Conservation (phyloP, 2,329 filamentous ascomycete genomes). For the Diplodia corticola region DNA sequence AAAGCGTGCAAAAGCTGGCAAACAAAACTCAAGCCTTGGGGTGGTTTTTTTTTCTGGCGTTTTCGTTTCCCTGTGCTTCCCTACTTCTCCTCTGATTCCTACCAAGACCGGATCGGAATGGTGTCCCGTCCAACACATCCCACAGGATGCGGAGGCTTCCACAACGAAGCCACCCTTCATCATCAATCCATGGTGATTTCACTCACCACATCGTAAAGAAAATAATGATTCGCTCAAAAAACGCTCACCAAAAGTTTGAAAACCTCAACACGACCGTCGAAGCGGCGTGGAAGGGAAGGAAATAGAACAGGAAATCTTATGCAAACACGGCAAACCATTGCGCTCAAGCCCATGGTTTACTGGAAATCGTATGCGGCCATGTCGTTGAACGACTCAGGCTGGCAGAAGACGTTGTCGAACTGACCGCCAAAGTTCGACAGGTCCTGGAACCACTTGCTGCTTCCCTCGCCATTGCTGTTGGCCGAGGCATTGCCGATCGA, state of each 20-base stretch:
- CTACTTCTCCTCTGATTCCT: not conserved
- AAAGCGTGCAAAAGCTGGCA: conserved; percentile 13
- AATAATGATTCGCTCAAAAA: conserved; percentile 7
- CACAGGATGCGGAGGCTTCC: not conserved
- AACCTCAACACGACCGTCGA: conserved; percentile 16
- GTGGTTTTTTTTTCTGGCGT: conserved; percentile 14
- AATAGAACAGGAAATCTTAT: not conserved
- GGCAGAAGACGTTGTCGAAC: conserved; percentile 32
- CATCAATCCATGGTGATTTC: not conserved
- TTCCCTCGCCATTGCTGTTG: conserved; percentile 30
- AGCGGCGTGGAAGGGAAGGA: conserved; percentile 15
- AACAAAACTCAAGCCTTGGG: conserved; percentile 1
- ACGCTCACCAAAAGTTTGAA: not conserved
- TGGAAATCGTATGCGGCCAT: conserved; percentile 18
- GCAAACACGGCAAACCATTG: not conserved
- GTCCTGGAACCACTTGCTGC: conserved; percentile 42
- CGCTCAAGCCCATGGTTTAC: not conserved
- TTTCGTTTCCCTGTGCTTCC: not conserved
- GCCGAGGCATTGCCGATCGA: conserved; percentile 17
- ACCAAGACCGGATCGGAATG: not conserved
- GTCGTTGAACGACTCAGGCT: conserved; percentile 8
- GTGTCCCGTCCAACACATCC: conserved; percentile 5
- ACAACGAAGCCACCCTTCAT: not conserved
- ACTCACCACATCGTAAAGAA: conserved; percentile 1
- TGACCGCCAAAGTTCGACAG: conserved; percentile 40